Evolutionary conservation across 345 rosid species (phyloP), one percentile per base, ranked within the genome.

Genomic region (Bruguiera gymnorhiza): DNA sequence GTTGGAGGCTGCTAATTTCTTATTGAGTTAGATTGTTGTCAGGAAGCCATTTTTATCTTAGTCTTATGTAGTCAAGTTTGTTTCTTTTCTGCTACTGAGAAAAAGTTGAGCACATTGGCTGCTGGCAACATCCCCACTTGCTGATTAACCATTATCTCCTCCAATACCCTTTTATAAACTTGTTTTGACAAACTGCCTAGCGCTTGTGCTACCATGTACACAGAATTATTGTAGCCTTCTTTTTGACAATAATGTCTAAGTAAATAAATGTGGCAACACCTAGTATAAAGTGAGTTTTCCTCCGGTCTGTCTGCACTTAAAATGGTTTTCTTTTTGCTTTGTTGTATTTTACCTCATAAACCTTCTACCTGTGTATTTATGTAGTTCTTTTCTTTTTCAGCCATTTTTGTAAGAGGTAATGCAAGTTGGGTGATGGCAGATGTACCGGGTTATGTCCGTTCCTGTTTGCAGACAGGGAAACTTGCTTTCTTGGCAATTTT

Each of bases 381-480:
- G 36, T 32, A 60, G 55, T 59, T 48, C 24, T 20, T 54, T 56
- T 68, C 60, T 67, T 32, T 74, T 81, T 74, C 85, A 78, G 82
- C 56, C 55, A 79, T 34, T 61, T 53, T 67, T 27, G 34, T 70
- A 8, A 68, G 80, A 72, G 71, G 69, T 73, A 78, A 86, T 78
- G 68, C 65, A 62, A 69, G 23, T 34, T 73, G 53, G 68, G 62
- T 27, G 66, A 94, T 92, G 97, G 96, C 85, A 56, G 95, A 94
- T 76, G 37, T 91, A 82, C 95, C 96, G 3, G 87, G 90, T 77
- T 73, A 95, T 78, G 2, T 91, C 24, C 85, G 84, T 30, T 66
- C 89, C 68, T 95, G 99, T 83, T 86, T 88, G 81, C 91, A 87
- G 16, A 77, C 82, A 2, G 97, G 99, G 55, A 92, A 89, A 68